phyloP scores from a whole-genome alignment of 345 rosid species.

The Populus ilicifolia region DNA sequence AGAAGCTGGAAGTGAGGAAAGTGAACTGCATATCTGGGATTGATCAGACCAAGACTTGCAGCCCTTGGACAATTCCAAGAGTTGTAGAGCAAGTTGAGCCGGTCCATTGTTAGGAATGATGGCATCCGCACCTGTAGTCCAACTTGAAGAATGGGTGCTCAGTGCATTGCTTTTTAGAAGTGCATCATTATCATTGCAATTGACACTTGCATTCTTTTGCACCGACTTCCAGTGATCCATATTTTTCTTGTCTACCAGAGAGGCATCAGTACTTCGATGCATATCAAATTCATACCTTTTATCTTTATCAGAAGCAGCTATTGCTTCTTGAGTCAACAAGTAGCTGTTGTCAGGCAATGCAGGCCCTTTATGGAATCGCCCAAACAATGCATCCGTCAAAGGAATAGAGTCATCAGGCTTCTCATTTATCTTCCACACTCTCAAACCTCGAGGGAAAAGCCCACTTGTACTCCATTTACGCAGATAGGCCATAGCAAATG shows the following conservation, averaged over 20 bases:
- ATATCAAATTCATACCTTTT: constrained; percentile 19
- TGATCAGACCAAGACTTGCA: constrained; percentile 31
- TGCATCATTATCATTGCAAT: constrained; percentile 24
- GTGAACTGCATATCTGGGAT: constrained; percentile 34
- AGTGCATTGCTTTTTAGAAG: constrained; percentile 29
- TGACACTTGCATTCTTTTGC: constrained; percentile 31
- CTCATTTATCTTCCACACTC: constrained; percentile 69
- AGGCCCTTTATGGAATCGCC: constrained; percentile 32
- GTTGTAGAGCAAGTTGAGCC: constrained; percentile 23
- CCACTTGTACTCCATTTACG: constrained; percentile 69
- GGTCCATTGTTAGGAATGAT: constrained; percentile 31
- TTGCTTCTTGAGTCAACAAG: constrained; percentile 19
- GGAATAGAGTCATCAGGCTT: constrained; percentile 60
- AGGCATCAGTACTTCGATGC: constrained; percentile 17
- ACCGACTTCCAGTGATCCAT: constrained; percentile 26
- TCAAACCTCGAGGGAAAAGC: constrained; percentile 66
- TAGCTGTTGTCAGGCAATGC: constrained; percentile 14
- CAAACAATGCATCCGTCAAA: constrained; percentile 68
- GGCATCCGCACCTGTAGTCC: constrained; percentile 29
- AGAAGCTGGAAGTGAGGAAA: constrained; percentile 29
- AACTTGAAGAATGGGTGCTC: constrained; percentile 39
- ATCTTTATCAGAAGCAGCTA: constrained; percentile 18
- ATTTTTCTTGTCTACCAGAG: constrained; percentile 18
- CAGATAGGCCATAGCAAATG: constrained; percentile 66
- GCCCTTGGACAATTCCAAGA: constrained; percentile 28